Evolutionary conservation across 495 filamentous ascomycete species (phyloP), one percentile per base, ranked within the genome.

Genomic region (Cairneyella variabilis): DNA sequence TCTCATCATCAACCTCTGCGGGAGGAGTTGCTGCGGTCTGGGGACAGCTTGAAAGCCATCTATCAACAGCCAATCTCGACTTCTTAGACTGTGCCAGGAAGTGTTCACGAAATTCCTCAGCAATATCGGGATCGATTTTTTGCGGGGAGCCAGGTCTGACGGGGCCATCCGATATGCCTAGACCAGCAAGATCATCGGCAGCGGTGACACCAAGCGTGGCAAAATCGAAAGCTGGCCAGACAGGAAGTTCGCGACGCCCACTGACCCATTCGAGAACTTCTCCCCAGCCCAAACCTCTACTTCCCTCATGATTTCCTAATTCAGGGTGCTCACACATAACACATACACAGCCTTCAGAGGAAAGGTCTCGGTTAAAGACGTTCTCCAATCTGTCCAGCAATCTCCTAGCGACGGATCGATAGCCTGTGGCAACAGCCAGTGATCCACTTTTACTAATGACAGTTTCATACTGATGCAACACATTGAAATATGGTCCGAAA

Each of bases 241-340:
- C 70, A 2, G 93, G 93, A 38, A 97, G 74, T 43, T 93, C 87
- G 23, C 87, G 77, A 50, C 91, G 82, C 7, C 91, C 91, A 51
- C 89, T 91, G 5, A 96, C 90, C 57, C 89, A 81, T 69, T 99
- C 93, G 21, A 99, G 74, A 6, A 97, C 89, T 58, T 97, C 95
- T 1, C 92, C 91, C 95, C 95, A 99, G 58, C 89, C 91, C n/a
- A 97, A 74, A 1, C 91, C 91, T 28, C 77, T 70, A 37, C 77
- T 77, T 2, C 74, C 73, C 42, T 84, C 78, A 20, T 75, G 74
- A 34, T 74, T 76, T 6, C 71, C 71, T 28, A 83, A 77, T 22
- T 76, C 76, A 3, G 69, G 65, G 28, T 67, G 56, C 36, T 87
- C 76, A 61, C 91, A 97, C 75, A 96, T 86, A 41, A 88, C 68